Evolutionary conservation across 371 early-diverging fungal genomes (phyloP), one percentile per base, ranked within the genome.

Genomic region (Syncephalastrum monosporum): DNA sequence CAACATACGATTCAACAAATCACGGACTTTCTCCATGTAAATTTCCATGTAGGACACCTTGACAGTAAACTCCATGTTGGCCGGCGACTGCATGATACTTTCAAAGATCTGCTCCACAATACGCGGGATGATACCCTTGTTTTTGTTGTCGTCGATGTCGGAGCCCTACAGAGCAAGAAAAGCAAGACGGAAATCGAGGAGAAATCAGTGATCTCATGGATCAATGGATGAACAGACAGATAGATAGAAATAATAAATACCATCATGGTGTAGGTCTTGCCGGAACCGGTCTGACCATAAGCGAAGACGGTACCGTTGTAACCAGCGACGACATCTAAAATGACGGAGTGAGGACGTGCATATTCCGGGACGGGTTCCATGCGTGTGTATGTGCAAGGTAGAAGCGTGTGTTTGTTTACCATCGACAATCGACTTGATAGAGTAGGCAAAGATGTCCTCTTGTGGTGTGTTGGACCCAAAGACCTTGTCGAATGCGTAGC

Each of bases 191-290:
- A 25, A 29, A 17, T 27, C 13, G 17, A 16, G 33, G 15, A 64
- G 56, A 56, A 51, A 89, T 91, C 89, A 91, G 47, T 90, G 38
- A 51, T 91, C 49, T 19, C 14, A 43, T 42, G 4, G 51, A 16
- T 29, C 15, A 19, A 51, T 38, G 24, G 47, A 59, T 5, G 33
- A 19, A 44, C 14, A 45, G 13, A 23, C 4, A 48, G 23, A 42
- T 70, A 33, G 1, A 16, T 1, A 1, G 21, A 21, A 21, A 21
- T 1, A 33, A 46, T 16, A 16, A 4, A 42, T 74, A 86, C 87
- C 93, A 94, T 91, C 97, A 99, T 96, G 13, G 97, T 97, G 75
- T 91, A 91, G 10, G 97, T 97, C 80, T 98, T 98, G 63, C 98
- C 99, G 47, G 89, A 86, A 55, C 96, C 96, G 2, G 94, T 94